Percentiles rank a stretch among this genome's conserved stretches.
Evolutionary conservation across 2,329 filamentous ascomycete genomes (phyloP).

Genomic region (Colletotrichum sp.): DNA sequence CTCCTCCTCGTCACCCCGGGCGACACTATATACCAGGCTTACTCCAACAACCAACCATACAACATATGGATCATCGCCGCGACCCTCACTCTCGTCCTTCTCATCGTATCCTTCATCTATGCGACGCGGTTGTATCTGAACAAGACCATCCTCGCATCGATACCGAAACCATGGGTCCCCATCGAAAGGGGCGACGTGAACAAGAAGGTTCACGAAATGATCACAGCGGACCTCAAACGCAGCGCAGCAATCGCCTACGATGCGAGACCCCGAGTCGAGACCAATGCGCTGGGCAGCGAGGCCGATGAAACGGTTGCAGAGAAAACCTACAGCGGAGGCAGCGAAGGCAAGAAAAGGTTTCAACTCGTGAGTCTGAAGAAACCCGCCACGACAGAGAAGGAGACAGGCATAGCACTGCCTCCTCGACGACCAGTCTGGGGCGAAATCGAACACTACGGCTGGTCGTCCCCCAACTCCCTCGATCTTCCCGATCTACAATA

Average conservation of each 20-base stretch:
- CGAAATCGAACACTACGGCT: slow-evolving; percentile 83
- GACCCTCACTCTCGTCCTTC: slow-evolving; percentile 74
- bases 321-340: slow-evolving; percentile 20
- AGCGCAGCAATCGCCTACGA: slow-evolving; percentile 85
- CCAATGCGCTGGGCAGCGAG: slow-evolving; percentile 22
- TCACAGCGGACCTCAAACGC: slow-evolving; percentile 72
- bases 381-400: slow-evolving; percentile 40
- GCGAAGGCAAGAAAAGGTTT: slow-evolving; percentile 22
- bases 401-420: slow-evolving; percentile 52
- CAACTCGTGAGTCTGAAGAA: slow-evolving; percentile 34
- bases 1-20: slow-evolving; percentile 81
- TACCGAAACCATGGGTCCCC: slow-evolving; percentile 87
- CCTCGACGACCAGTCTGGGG: slow-evolving; percentile 72
- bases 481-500: slow-evolving; percentile 87
- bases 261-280: slow-evolving; percentile 67
- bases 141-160: slow-evolving; percentile 76
- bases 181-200: slow-evolving; percentile 85
- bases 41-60: slow-evolving; percentile 68
- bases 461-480: slow-evolving; percentile 79
- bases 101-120: slow-evolving; percentile 79
- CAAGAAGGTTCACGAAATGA: slow-evolving; percentile 75
- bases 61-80: slow-evolving; percentile 85
- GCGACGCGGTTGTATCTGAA: slow-evolving; percentile 86
- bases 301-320: slow-evolving; percentile 5
- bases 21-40: slow-evolving; percentile 81